Evolutionary conservation across 2,329 filamentous ascomycete species (phyloP).

Genomic region (Ophiostoma sp.): DNA sequence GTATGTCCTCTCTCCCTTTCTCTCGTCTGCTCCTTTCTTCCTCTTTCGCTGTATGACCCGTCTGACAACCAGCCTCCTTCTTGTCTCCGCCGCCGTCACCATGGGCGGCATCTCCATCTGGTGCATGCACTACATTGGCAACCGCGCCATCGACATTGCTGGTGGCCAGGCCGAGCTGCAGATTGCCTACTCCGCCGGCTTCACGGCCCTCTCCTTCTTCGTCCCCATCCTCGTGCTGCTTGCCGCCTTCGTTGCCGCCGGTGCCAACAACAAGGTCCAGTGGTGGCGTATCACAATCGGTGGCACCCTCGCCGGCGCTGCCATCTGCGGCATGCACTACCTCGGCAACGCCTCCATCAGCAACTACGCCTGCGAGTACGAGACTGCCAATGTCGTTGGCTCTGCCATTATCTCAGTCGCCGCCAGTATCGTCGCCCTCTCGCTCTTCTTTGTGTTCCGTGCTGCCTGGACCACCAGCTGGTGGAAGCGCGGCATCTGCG

Average conservation of each 20-base stretch:
- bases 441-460: slow-evolving; percentile 71
- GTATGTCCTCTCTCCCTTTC: slow-evolving; percentile 35
- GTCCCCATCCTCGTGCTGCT: slow-evolving; percentile 71
- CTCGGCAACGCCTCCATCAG: slow-evolving; percentile 75
- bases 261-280: slow-evolving; percentile 51
- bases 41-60: too few species aligned
- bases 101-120: slow-evolving; percentile 72
- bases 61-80: slow-evolving; percentile 47
- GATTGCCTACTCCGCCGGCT: slow-evolving; percentile 65
- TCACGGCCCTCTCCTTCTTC: slow-evolving; percentile 73
- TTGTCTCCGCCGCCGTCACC: slow-evolving; percentile 58
- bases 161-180: slow-evolving; percentile 58
- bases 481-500: slow-evolving; percentile 67
- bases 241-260: slow-evolving; percentile 66
- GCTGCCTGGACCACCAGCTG: slow-evolving; percentile 71
- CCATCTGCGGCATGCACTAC: slow-evolving; percentile 83
- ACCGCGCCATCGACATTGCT: slow-evolving; percentile 68
- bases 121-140: slow-evolving; percentile 80
- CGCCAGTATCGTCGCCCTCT: slow-evolving; percentile 63
- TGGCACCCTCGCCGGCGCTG: slow-evolving; percentile 64
- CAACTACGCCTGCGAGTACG: slow-evolving; percentile 66
- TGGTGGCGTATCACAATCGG: slow-evolving; percentile 56
- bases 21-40: background rate
- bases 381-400: slow-evolving; percentile 55
- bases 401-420: slow-evolving; percentile 66